These are phyloP conservation scores for Sanghuangporus sanghuang DNA, from an alignment of 1,284 basidiomycete species.

Conservation along the genomic window DNA sequence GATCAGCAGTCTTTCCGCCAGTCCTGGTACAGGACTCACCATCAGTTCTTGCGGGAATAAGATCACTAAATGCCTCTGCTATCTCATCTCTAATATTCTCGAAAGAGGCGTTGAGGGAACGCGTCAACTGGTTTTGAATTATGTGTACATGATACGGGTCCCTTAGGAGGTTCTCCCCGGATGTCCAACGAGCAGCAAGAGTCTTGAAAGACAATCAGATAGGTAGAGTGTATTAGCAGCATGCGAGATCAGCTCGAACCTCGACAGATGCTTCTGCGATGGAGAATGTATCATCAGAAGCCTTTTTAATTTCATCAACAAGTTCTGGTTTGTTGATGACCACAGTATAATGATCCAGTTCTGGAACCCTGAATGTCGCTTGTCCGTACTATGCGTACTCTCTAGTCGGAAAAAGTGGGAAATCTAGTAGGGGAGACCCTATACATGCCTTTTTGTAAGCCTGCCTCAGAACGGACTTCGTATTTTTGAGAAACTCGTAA, in stretches of 20 bases:
- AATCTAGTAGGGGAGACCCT: neutral
- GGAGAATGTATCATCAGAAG: slow-evolving; percentile 28
- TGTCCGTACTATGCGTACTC: slow-evolving; percentile 18
- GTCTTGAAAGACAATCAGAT: neutral
- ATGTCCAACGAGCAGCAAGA: slow-evolving; percentile 14
- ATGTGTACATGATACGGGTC: slow-evolving; percentile 23
- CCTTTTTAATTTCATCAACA: slow-evolving; percentile 30
- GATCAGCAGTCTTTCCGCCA: neutral
- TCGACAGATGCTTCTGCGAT: slow-evolving; percentile 22
- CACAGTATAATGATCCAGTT: slow-evolving; percentile 25
- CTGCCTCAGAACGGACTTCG: slow-evolving; percentile 1
- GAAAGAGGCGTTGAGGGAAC: slow-evolving; percentile 21
- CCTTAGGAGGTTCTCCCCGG: slow-evolving; percentile 17
- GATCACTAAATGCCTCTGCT: slow-evolving; percentile 20
- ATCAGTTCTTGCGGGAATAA: slow-evolving; percentile 21
- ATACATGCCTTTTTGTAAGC: slow-evolving; percentile 5
- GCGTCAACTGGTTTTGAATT: slow-evolving; percentile 25
- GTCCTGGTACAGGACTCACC: neutral
- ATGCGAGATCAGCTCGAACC: slow-evolving; percentile 17
- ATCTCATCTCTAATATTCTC: slow-evolving; percentile 25
- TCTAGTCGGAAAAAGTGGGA: neutral
- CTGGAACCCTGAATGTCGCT: slow-evolving; percentile 26
- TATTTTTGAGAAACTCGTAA: slow-evolving; percentile 6
- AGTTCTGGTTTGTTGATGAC: slow-evolving; percentile 22
- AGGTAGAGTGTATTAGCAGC: too few species aligned